Percentiles rank a stretch among this genome's conserved stretches.
phyloP scores from a whole-genome alignment of 495 filamentous ascomycete species.

The Hypoxylon fragiforme region DNA sequence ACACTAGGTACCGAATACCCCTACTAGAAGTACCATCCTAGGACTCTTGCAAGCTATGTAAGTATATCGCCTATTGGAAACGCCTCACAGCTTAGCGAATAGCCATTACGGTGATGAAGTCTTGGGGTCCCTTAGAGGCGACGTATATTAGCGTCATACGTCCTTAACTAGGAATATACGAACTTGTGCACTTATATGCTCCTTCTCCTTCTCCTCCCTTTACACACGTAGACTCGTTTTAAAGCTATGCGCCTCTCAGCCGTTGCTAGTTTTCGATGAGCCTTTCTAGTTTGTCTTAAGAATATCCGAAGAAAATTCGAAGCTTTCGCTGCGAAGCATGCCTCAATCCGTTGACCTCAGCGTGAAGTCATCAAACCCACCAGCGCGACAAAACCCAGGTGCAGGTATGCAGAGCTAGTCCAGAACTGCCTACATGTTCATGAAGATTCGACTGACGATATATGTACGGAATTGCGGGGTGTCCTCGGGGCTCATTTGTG shows the following conservation, averaged over 20 bases:
- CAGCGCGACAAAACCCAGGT: conserved; percentile 30
- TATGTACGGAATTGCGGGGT: conserved; percentile 10
- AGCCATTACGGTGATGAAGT: conserved; percentile 13
- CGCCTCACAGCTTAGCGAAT: conserved; percentile 16
- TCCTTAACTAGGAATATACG: conserved; percentile 24
- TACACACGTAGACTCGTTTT: conserved; percentile 4
- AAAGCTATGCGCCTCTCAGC: conserved; percentile 2
- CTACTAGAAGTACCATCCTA: too few relatives aligned
- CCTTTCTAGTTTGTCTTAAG: background rate
- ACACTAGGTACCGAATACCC: background rate
- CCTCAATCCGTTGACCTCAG: conserved; percentile 26
- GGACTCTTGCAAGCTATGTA: conserved; percentile 21
- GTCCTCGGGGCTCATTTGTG: conserved; percentile 8
- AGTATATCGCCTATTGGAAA: conserved; percentile 3
- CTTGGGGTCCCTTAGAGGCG: conserved; percentile 12
- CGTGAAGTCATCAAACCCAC: conserved; percentile 26
- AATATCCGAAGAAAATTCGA: too few relatives aligned
- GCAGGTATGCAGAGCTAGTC: conserved; percentile 24
- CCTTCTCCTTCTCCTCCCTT: conserved; percentile 3
- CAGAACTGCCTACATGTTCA: background rate
- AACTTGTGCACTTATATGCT: conserved; percentile 6
- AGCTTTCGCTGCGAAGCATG: too few relatives aligned
- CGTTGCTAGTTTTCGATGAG: conserved; percentile 2
- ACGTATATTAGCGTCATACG: conserved; percentile 2
- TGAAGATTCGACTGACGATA: background rate